Evolutionary conservation across 352 stramenopile species (phyloP).

Genomic region (Pythium phragmiticola): DNA sequence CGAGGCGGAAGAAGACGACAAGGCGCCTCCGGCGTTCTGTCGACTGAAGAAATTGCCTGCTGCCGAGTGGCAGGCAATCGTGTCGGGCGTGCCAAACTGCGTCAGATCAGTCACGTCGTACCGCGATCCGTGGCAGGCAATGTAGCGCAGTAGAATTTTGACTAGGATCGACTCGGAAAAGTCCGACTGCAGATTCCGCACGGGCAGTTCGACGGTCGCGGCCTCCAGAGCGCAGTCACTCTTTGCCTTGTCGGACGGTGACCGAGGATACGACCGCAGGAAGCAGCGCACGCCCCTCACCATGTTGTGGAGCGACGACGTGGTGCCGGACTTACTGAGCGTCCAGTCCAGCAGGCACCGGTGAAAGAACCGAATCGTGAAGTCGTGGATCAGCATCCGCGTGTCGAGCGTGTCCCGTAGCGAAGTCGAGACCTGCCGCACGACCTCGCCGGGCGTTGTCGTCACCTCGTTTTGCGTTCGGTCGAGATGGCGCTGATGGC

Average conservation of each 20-base stretch:
- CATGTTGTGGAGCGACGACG: conserved; percentile 67
- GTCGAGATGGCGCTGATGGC: conserved; percentile 47
- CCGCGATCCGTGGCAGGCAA: conserved; percentile 75
- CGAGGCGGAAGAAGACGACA: conserved; percentile 1
- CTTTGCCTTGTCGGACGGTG: conserved; percentile 11
- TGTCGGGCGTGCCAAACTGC: conserved; percentile 83
- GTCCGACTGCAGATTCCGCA: conserved; percentile 65
- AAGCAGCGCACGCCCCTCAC: conserved; percentile 80
- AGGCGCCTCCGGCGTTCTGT: conserved; percentile 20
- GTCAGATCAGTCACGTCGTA: conserved; percentile 84
- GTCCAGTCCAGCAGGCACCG: conserved; percentile 62
- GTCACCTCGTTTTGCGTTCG: no score
- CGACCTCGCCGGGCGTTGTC: conserved; percentile 12
- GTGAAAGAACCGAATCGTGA: conserved; percentile 79
- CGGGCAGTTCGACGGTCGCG: conserved; percentile 51
- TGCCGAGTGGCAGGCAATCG: conserved; percentile 73
- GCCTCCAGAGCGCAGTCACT: conserved; percentile 53
- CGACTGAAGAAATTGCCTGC: conserved; percentile 83
- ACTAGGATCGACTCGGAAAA: conserved; percentile 68
- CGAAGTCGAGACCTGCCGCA: conserved; percentile 52
- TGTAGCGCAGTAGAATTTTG: conserved; percentile 81
- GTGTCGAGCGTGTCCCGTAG: conserved; percentile 56
- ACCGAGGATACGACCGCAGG: conserved; percentile 52
- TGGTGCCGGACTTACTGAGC: neutral
- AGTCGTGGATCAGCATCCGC: conserved; percentile 64